A percentile compares a stretch with the other conserved stretches of the same genome.
phyloP scores from a whole-genome alignment of 2,329 filamentous ascomycete genomes.

The Fusarium sp. region DNA sequence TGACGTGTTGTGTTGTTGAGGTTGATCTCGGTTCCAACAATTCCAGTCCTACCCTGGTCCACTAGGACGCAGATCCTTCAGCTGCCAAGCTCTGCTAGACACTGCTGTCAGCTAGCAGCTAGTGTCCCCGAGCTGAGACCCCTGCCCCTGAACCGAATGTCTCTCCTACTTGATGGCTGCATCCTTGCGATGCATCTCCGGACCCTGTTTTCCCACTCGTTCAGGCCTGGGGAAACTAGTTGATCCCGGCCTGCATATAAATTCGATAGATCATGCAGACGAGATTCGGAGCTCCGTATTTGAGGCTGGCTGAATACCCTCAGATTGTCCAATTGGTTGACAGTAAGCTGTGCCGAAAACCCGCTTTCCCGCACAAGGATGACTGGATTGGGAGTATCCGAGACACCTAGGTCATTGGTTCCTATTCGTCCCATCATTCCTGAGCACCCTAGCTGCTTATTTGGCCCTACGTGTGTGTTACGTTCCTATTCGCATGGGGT shows the following conservation, averaged over 20 bases:
- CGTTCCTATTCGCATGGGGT: neutral
- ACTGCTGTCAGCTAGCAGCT: neutral
- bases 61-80: neutral
- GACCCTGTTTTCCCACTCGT: neutral
- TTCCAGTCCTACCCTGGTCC: neutral
- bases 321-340: neutral
- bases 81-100: neutral
- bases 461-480: neutral
- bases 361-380: neutral
- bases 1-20: neutral
- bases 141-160: neutral
- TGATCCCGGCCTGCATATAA: neutral
- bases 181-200: neutral
- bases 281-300: neutral
- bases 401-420: neutral
- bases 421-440: neutral
- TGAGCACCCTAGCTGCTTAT: neutral
- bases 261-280: neutral
- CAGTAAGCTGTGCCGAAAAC: neutral
- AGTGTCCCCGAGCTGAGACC: neutral
- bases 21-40: neutral
- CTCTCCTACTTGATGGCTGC: neutral
- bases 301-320: neutral
- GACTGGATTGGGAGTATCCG: neutral
- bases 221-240: neutral